These are phyloP conservation scores for Lotus japonicus DNA, from an alignment of 306 rosid genomes.

Conservation along the genomic window DNA sequence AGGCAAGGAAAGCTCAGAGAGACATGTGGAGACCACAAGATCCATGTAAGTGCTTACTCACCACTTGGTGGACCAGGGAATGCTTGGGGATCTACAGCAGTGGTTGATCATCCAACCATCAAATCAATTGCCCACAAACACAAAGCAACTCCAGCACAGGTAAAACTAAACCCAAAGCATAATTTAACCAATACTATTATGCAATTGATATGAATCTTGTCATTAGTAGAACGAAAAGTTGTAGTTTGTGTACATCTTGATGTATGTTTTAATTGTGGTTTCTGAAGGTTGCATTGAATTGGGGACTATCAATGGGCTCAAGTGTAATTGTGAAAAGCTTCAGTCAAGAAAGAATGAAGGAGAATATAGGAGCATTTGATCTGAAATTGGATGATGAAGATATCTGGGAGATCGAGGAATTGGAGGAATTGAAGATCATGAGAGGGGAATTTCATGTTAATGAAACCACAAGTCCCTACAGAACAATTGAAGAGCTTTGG, in stretches of 20 bases:
- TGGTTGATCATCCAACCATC: conserved; percentile 50
- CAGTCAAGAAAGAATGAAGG: conserved; percentile 55
- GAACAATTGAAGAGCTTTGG: conserved; percentile 68
- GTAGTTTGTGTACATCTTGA: neutral
- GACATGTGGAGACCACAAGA: conserved; percentile 51
- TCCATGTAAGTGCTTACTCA: conserved; percentile 86
- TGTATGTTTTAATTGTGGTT: neutral
- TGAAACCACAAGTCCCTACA: conserved; percentile 78
- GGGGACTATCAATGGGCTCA: conserved; percentile 77
- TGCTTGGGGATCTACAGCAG: conserved; percentile 84
- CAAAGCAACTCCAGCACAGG: conserved; percentile 78
- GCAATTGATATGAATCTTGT: neutral
- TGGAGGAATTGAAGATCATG: conserved; percentile 76
- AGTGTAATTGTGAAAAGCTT: conserved; percentile 92
- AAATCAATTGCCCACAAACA: conserved; percentile 58
- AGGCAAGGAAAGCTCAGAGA: conserved; percentile 53
- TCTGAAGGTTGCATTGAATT: conserved; percentile 62
- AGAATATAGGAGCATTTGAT: conserved; percentile 52
- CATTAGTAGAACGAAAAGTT: neutral
- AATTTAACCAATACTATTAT: too few species aligned
- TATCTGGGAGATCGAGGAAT: conserved; percentile 43
- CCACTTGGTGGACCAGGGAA: conserved; percentile 93
- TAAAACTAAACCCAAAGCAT: neutral
- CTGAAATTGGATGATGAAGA: conserved; percentile 59
- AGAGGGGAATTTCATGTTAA: conserved; percentile 83